A percentile compares a stretch with the other conserved stretches of the same genome.
These are phyloP conservation scores for Fusarium agapanthi DNA, from an alignment of 2,329 filamentous ascomycete species.

Conservation along the genomic window DNA sequence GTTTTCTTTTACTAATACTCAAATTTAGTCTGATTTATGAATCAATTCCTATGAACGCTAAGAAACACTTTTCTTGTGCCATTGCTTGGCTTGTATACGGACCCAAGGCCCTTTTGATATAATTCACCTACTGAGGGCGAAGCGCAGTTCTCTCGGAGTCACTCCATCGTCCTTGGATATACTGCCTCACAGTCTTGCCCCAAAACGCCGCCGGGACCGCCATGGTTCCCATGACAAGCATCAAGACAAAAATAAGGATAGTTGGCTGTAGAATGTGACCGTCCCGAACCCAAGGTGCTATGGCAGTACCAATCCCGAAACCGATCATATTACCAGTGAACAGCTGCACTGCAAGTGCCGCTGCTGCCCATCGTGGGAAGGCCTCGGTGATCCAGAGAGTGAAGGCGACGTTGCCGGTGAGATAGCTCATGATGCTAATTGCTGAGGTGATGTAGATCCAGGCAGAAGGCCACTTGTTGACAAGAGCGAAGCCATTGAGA, in stretches of 20 bases:
- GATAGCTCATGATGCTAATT: slow-evolving; percentile 20
- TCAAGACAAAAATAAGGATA: slow-evolving; percentile 9
- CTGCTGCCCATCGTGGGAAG: slow-evolving; percentile 20
- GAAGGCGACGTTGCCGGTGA: slow-evolving; percentile 28
- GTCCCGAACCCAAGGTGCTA: background rate
- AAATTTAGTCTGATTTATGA: accelerated
- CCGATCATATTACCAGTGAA: slow-evolving; percentile 19
- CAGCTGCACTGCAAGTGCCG: slow-evolving; percentile 19
- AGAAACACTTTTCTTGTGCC: background rate
- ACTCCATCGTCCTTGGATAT: slow-evolving; percentile 33
- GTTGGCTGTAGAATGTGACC: slow-evolving; percentile 9
- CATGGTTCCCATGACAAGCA: slow-evolving; percentile 3
- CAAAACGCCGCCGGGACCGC: slow-evolving; percentile 33
- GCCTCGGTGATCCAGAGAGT: slow-evolving; percentile 34
- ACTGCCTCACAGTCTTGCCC: slow-evolving; percentile 28
- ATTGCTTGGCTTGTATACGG: background rate
- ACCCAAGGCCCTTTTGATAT: background rate
- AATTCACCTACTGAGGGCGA: slow-evolving; percentile 6
- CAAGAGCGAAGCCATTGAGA: slow-evolving; percentile 14
- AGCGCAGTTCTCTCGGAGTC: slow-evolving; percentile 28
- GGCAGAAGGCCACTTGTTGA: background rate
- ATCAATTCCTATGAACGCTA: background rate
- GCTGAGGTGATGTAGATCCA: slow-evolving; percentile 21
- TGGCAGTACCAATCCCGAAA: slow-evolving; percentile 16
- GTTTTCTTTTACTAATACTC: accelerated